phyloP scores from a whole-genome alignment of 257 asterid genomes.

The Striga asiatica region DNA sequence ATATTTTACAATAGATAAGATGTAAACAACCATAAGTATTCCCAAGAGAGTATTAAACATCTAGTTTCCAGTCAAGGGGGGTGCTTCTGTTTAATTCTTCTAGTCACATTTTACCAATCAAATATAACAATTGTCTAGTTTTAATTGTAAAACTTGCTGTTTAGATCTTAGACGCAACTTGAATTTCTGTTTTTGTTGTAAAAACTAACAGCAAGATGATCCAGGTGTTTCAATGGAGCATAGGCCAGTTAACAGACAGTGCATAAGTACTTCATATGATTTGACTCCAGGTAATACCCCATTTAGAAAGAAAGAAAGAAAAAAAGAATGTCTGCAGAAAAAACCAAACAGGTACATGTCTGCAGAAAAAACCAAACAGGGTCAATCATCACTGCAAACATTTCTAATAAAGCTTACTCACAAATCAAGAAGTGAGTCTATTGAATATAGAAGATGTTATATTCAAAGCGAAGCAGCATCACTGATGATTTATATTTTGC shows the following conservation, averaged over 20 bases:
- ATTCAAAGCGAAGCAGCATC: not conserved
- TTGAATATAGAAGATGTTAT: not conserved
- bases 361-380: not conserved
- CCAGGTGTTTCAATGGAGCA: not conserved
- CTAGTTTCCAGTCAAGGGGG: not conserved
- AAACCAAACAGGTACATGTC: not conserved
- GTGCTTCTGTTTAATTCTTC: not conserved
- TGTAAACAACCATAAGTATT: no score
- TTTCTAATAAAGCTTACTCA: not conserved
- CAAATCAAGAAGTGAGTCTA: not conserved
- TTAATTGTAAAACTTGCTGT: not conserved
- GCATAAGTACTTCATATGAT: not conserved
- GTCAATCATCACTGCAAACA: not conserved
- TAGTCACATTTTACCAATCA: not conserved
- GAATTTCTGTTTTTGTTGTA: no score
- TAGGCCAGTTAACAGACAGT: not conserved
- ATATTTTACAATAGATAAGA: no score
- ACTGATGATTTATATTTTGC: not conserved
- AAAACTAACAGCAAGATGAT: not conserved
- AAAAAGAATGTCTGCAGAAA: no score
- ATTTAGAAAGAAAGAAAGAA: no score
- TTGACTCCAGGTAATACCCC: not conserved
- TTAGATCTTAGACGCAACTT: no score
- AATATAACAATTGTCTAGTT: not conserved
- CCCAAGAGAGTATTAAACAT: not conserved